A percentile compares a stretch with the other conserved stretches of the same genome.
These are phyloP conservation scores for Capsicum chinense DNA, from an alignment of 257 asterid genomes.

Conservation along the genomic window DNA sequence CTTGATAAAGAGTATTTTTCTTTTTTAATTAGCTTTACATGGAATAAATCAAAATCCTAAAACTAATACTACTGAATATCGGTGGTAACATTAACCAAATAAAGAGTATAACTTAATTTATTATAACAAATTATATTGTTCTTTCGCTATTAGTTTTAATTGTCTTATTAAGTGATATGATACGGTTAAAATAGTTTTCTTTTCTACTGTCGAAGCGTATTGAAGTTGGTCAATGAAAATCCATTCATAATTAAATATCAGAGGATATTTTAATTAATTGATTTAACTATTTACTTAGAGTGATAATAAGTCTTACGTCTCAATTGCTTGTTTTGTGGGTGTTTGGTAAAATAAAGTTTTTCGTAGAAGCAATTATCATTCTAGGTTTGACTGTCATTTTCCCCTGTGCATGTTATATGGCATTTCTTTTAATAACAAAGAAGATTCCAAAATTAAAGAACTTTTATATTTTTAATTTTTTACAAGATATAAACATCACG, in stretches of 20 bases:
- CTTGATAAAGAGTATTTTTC: no score
- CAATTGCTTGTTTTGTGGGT: slow-evolving; percentile 21
- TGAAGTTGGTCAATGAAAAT: background rate
- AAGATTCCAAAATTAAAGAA: slow-evolving; percentile 24
- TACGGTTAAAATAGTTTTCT: background rate
- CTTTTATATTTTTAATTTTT: background rate
- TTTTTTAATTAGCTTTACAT: no score
- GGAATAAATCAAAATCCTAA: no score
- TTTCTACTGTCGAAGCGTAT: background rate
- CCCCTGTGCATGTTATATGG: background rate
- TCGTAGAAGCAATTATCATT: slow-evolving; percentile 17
- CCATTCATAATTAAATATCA: background rate
- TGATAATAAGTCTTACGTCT: background rate
- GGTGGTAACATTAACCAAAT: no score
- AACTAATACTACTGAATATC: no score
- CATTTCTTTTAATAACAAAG: background rate
- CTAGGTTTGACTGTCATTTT: slow-evolving; percentile 26
- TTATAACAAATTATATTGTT: no score
- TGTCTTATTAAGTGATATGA: background rate
- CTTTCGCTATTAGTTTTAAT: background rate
- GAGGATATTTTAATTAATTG: background rate
- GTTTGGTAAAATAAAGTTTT: slow-evolving; percentile 15
- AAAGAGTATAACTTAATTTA: no score
- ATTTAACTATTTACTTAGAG: background rate
- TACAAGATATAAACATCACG: slow-evolving; percentile 2